Percentiles rank a stretch among this genome's conserved stretches.
These are phyloP conservation scores for Mycosphaerella arachidis DNA, from an alignment of 2,329 filamentous ascomycete species.

Conservation along the genomic window DNA sequence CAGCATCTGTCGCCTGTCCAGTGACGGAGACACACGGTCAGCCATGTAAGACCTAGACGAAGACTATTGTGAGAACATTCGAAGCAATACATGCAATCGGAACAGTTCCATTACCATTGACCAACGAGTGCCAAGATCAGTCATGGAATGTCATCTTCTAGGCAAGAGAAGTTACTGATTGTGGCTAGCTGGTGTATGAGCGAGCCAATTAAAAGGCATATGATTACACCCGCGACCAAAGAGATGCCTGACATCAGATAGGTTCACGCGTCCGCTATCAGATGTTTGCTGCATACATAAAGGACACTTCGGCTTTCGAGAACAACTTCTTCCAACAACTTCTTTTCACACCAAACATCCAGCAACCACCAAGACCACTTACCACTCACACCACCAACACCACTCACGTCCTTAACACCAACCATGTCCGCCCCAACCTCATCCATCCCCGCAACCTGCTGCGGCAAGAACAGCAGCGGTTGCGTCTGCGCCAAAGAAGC, in stretches of 20 bases:
- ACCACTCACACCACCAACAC: background rate
- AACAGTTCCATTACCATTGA: background rate
- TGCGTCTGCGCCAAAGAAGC: slow-evolving; percentile 46
- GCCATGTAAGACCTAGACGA: background rate
- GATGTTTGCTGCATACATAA: background rate
- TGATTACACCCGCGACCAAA: background rate
- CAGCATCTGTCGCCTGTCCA: too few species aligned
- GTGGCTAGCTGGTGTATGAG: background rate
- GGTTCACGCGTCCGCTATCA: background rate
- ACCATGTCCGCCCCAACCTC: slow-evolving; percentile 37
- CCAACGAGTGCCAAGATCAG: background rate
- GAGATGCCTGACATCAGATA: background rate
- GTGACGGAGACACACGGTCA: too few species aligned
- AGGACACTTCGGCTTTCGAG: background rate
- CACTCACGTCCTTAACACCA: slow-evolving; percentile 5
- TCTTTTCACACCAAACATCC: background rate
- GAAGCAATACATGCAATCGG: background rate
- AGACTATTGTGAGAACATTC: background rate
- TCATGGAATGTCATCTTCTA: background rate
- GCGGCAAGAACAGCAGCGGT: slow-evolving; percentile 48
- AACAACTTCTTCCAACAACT: too few species aligned
- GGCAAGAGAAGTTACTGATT: background rate
- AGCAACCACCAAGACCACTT: background rate
- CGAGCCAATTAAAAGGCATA: background rate
- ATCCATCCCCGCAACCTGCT: slow-evolving; percentile 53